Evolutionary conservation across 441 rosid species (phyloP).

Genomic region (Francoa sonchifolia): DNA sequence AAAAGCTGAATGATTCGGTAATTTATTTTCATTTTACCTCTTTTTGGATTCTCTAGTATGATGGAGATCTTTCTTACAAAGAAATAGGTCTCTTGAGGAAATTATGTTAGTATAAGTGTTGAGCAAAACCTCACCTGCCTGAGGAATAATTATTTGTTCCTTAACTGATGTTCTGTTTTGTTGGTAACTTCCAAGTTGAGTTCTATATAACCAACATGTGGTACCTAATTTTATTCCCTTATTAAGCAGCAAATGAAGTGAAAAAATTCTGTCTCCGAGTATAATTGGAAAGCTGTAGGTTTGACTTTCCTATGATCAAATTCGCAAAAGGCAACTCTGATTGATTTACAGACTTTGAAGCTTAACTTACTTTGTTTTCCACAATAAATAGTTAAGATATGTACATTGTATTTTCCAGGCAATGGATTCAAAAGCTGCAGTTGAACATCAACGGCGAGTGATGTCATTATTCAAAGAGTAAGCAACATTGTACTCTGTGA

Average conservation of each 20-base stretch:
- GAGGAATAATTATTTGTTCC: neutral
- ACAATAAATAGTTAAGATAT: neutral
- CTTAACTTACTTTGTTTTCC: neutral
- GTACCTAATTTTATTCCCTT: too few species aligned
- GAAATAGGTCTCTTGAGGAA: neutral
- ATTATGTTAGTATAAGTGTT: neutral
- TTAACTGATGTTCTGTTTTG: neutral
- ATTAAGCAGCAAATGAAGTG: too few species aligned
- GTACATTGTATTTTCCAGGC: slow-evolving; percentile 14
- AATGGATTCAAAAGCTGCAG: slow-evolving; percentile 26
- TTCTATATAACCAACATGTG: neutral
- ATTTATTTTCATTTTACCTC: neutral
- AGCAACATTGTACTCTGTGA: slow-evolving; percentile 1
- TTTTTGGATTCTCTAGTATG: slow-evolving; percentile 1
- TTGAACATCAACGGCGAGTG: slow-evolving; percentile 27
- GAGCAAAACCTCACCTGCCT: neutral
- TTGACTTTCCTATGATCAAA: too few species aligned
- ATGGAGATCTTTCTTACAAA: neutral
- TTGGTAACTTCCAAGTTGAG: neutral
- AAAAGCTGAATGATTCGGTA: slow-evolving; percentile 12
- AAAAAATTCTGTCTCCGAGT: too few species aligned
- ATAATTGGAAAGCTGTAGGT: too few species aligned
- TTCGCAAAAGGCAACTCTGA: neutral
- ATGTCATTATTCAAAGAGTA: slow-evolving; percentile 34
- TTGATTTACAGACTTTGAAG: neutral